phyloP scores from a whole-genome alignment of 2,329 filamentous ascomycete genomes.

The Xylaria polymorpha region DNA sequence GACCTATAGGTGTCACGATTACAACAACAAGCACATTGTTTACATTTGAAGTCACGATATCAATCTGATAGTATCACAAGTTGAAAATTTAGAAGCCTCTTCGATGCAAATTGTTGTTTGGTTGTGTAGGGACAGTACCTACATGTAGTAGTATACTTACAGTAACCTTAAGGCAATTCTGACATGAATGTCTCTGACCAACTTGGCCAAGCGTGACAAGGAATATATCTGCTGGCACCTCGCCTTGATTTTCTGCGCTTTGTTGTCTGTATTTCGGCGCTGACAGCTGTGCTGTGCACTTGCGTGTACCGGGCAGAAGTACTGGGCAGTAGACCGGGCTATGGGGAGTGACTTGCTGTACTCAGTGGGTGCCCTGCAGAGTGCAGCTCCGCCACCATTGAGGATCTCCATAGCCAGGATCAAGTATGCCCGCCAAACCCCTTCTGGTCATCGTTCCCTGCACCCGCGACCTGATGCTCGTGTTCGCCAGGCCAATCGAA shows the following conservation, averaged over 20 bases:
- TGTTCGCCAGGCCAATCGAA: conserved; percentile 40
- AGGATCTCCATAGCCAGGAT: conserved; percentile 33
- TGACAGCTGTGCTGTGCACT: neutral
- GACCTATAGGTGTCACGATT: too few species aligned
- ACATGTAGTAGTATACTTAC: neutral
- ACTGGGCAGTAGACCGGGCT: neutral
- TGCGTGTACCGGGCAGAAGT: neutral
- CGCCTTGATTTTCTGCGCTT: conserved; percentile 5
- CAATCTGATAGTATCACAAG: neutral
- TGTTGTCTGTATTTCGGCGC: neutral
- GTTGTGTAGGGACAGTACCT: too few species aligned
- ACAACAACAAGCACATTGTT: too few species aligned
- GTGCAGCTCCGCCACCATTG: conserved; percentile 26
- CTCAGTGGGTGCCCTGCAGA: too few species aligned
- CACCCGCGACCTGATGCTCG: conserved; percentile 37
- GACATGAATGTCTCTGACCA: neutral
- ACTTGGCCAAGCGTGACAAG: neutral
- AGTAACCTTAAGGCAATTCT: neutral
- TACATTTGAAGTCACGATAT: neutral
- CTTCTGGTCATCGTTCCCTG: conserved; percentile 37
- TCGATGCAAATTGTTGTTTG: neutral
- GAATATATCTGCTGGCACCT: neutral
- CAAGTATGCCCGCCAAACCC: conserved; percentile 38
- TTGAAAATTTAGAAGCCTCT: neutral
- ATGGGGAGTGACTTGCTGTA: neutral